Conservation (phyloP, 192 early-diverging fungal genomes). For the Umbelopsis ramanniana region DNA sequence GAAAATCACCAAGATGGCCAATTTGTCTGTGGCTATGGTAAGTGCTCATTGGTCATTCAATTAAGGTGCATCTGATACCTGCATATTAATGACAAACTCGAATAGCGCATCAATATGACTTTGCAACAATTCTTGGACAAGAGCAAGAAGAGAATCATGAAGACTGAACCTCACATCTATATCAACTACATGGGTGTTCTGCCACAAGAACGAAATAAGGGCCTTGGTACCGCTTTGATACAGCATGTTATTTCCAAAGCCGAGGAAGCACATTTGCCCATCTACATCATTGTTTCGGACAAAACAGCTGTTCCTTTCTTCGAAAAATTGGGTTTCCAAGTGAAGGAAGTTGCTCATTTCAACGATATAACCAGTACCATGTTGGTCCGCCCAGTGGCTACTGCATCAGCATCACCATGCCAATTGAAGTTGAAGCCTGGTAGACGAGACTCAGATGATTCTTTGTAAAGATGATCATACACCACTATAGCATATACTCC, state of each 20-base stretch:
- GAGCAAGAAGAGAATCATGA: conserved; percentile 10
- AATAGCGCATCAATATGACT: conserved; percentile 10
- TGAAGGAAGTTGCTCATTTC: conserved; percentile 18
- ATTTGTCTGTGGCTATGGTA: conserved; percentile 16
- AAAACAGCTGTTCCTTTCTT: conserved; percentile 28
- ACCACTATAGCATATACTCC: background rate
- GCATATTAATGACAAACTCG: background rate
- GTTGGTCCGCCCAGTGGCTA: conserved; percentile 27
- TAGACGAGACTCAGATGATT: conserved; percentile 27
- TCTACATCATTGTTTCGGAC: conserved; percentile 27
- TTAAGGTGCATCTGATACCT: background rate
- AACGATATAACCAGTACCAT: conserved; percentile 24
- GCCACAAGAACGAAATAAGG: conserved; percentile 37
- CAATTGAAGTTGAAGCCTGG: conserved; percentile 35
- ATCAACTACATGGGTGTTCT: conserved; percentile 37
- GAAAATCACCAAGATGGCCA: conserved; percentile 7
- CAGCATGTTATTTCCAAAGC: conserved; percentile 30
- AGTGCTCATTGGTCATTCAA: background rate
- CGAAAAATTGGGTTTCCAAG: conserved; percentile 31
- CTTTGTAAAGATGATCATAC: conserved; percentile 1
- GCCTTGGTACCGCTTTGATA: conserved; percentile 28
- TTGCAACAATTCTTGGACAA: conserved; percentile 18
- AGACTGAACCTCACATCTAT: conserved; percentile 19
- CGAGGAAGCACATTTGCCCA: conserved; percentile 22
- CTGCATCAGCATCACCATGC: background rate